These are phyloP conservation scores for Russula griseocarnosa DNA, from an alignment of 768 basidiomycete genomes.

Conservation along the genomic window DNA sequence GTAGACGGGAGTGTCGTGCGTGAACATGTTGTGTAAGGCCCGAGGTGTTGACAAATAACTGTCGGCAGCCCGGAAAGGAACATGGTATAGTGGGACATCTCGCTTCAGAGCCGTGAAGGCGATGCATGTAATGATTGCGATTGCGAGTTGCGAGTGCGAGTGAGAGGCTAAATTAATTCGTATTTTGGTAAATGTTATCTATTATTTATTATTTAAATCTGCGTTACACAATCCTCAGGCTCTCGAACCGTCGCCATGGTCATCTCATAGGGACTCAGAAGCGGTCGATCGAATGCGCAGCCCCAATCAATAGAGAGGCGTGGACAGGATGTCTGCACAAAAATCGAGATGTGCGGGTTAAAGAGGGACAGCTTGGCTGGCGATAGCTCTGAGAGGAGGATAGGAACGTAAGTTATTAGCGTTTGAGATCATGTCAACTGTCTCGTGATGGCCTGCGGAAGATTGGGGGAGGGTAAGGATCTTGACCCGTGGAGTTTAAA, in stretches of 20 bases:
- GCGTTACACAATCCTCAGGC: too few species aligned
- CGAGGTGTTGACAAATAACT: too few species aligned
- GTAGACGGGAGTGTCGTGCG: too few species aligned
- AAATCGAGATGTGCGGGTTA: slow-evolving; percentile 74
- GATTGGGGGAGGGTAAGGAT: neutral
- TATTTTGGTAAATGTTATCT: too few species aligned
- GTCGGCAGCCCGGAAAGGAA: too few species aligned
- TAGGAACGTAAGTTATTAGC: slow-evolving; percentile 75
- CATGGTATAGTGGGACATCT: too few species aligned
- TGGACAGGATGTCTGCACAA: slow-evolving; percentile 97
- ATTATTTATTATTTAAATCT: too few species aligned
- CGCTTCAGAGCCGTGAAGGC: too few species aligned
- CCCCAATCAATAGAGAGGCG: slow-evolving; percentile 98
- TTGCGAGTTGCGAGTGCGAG: too few species aligned
- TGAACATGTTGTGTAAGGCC: too few species aligned
- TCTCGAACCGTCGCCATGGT: slow-evolving; percentile 78
- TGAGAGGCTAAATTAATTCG: too few species aligned
- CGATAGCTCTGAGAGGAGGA: slow-evolving; percentile 94
- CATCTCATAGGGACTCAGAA: slow-evolving; percentile 91
- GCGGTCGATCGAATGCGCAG: slow-evolving; percentile 85
- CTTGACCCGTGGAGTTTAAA: neutral
- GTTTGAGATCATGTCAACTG: slow-evolving; percentile 55
- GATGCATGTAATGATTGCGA: too few species aligned
- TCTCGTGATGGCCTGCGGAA: slow-evolving; percentile 60
- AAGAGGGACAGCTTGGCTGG: slow-evolving; percentile 90